A percentile compares a stretch with the other conserved stretches of the same genome.
Conservation (phyloP, 2,329 filamentous ascomycete genomes). For the Colletotrichum salicis region DNA sequence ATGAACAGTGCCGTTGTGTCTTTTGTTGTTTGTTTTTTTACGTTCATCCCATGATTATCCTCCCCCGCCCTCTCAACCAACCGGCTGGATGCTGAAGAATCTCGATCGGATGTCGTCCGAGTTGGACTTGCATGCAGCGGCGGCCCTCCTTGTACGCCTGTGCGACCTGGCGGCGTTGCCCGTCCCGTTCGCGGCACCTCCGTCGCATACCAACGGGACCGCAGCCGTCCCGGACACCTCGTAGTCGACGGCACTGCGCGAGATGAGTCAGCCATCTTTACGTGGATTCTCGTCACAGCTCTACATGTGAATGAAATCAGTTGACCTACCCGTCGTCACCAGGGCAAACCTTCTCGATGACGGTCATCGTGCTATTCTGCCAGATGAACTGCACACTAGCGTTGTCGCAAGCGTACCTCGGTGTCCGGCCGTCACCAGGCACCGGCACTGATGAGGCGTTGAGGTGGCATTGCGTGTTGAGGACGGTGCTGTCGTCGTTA, state of each 20-base stretch:
- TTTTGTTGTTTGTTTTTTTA: neutral
- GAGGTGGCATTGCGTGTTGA: constrained; percentile 55
- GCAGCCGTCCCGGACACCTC: constrained; percentile 45
- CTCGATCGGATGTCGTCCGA: constrained; percentile 43
- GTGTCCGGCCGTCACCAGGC: constrained; percentile 42
- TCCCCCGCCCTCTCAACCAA: neutral
- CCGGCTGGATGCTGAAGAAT: constrained; percentile 46
- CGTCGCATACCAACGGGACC: constrained; percentile 28
- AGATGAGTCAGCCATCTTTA: constrained; percentile 2
- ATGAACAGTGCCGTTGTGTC: neutral
- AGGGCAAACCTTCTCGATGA: constrained; percentile 58
- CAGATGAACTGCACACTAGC: constrained; percentile 56
- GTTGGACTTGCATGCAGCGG: constrained; percentile 38
- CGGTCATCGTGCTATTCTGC: constrained; percentile 47
- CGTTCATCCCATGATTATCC: constrained; percentile 20
- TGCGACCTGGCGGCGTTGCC: constrained; percentile 1
- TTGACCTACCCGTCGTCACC: constrained; percentile 48
- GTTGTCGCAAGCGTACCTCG: constrained; percentile 57
- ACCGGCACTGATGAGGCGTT: constrained; percentile 54
- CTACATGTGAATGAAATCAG: no score
- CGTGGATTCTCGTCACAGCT: neutral
- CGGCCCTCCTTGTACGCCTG: constrained; percentile 9
- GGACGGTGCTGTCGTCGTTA: constrained; percentile 50
- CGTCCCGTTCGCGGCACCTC: constrained; percentile 13
- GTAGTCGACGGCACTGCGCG: constrained; percentile 41